These are phyloP conservation scores for Mrakia gelida DNA, from an alignment of 768 basidiomycete species.

Conservation along the genomic window DNA sequence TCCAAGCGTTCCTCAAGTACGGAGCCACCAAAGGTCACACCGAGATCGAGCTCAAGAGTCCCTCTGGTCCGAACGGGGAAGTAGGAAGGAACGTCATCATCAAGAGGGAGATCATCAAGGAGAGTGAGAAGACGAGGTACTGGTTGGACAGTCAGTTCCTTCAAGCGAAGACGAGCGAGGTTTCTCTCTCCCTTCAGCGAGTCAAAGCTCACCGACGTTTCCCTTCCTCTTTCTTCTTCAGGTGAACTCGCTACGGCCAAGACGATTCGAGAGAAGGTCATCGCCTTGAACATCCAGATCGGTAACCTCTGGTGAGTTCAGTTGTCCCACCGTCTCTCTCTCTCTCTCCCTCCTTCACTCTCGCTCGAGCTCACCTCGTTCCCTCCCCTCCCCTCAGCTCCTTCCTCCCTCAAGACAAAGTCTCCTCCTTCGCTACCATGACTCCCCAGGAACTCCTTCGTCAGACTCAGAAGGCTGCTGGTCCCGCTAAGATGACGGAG, in stretches of 20 bases:
- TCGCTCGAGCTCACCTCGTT: not conserved
- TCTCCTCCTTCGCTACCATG: slow-evolving; percentile 91
- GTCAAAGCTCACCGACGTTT: not conserved
- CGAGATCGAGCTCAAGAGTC: slow-evolving; percentile 85
- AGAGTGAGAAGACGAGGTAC: slow-evolving; percentile 58
- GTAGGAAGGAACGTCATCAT: slow-evolving; percentile 68
- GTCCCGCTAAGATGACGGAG: slow-evolving; percentile 63
- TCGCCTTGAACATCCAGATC: slow-evolving; percentile 81
- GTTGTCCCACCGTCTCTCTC: not conserved
- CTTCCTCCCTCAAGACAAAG: slow-evolving; percentile 95
- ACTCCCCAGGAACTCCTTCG: slow-evolving; percentile 69
- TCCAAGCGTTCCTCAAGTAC: slow-evolving; percentile 78
- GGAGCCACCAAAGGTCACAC: slow-evolving; percentile 66
- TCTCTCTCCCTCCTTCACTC: not conserved
- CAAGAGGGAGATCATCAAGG: slow-evolving; percentile 58
- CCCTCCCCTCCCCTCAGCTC: slow-evolving; percentile 51
- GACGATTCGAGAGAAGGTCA: slow-evolving; percentile 46
- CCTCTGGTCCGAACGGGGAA: slow-evolving; percentile 48
- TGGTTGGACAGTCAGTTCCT: slow-evolving; percentile 60
- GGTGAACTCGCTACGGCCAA: slow-evolving; percentile 36
- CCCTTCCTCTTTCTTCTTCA: not conserved
- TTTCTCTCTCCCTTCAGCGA: not conserved
- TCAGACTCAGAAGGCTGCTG: slow-evolving; percentile 89
- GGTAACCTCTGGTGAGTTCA: slow-evolving; percentile 78
- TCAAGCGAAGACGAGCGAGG: no score